A percentile compares a stretch with the other conserved stretches of the same genome.
phyloP scores from a whole-genome alignment of 192 early-diverging fungal species.

The Linnemannia elongata region DNA sequence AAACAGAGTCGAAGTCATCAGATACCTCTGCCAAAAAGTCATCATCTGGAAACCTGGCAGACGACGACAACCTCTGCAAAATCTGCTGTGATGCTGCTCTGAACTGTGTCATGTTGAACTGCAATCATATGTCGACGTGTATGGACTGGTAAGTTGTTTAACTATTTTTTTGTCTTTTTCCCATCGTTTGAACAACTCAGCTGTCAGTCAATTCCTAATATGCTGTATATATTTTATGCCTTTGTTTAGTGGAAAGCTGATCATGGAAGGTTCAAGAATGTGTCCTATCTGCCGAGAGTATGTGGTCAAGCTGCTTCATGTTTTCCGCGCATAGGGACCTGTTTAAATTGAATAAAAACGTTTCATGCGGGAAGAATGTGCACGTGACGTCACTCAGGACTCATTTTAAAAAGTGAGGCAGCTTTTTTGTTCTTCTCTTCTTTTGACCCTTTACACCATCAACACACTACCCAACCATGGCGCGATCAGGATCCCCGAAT shows the following conservation, averaged over 20 bases:
- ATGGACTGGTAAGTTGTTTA: constrained; percentile 78
- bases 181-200: neutral
- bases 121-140: constrained; percentile 89
- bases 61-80: constrained; percentile 81
- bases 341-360: no score
- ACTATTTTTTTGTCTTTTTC: constrained; percentile 2
- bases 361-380: no score
- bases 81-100: constrained; percentile 85
- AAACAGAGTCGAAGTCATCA: constrained; percentile 17
- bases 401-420: neutral
- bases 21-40: constrained; percentile 17
- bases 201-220: constrained; percentile 6
- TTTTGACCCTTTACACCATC: constrained; percentile 7
- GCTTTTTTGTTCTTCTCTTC: neutral
- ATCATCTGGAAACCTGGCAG: constrained; percentile 1
- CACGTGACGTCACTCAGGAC: neutral
- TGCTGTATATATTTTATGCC: neutral
- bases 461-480: constrained; percentile 30
- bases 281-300: constrained; percentile 87
- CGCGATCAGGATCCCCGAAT: constrained; percentile 56
- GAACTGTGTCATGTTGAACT: constrained; percentile 89
- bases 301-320: constrained; percentile 75
- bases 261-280: constrained; percentile 70
- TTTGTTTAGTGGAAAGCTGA: constrained; percentile 53
- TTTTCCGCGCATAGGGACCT: constrained; percentile 70